These are phyloP conservation scores for Acanthamoeba lenticulata DNA, from an alignment of 208 protist genomes.

Conservation along the genomic window DNA sequence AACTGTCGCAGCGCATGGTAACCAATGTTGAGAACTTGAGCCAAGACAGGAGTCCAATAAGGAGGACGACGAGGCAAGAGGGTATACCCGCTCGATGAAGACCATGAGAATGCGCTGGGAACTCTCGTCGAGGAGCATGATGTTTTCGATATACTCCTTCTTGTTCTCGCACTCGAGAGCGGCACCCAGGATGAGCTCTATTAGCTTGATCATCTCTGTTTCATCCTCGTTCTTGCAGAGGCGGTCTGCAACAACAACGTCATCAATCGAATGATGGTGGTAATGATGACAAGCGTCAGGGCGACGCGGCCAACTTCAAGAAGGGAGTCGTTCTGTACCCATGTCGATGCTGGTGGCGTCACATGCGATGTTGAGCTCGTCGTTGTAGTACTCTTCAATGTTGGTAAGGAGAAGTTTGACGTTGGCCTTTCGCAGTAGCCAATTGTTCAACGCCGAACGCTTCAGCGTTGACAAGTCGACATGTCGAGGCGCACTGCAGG, in stretches of 20 bases:
- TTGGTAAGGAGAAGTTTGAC: slow-evolving; percentile 65
- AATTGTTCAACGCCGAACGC: slow-evolving; percentile 43
- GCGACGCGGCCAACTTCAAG: background rate
- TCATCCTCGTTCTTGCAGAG: slow-evolving; percentile 36
- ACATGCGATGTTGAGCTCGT: slow-evolving; percentile 50
- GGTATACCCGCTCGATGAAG: slow-evolving; percentile 67
- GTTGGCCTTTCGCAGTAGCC: slow-evolving; percentile 66
- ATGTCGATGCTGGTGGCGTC: slow-evolving; percentile 1
- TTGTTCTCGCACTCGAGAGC: slow-evolving; percentile 76
- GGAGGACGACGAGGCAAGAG: background rate
- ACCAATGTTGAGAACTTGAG: background rate
- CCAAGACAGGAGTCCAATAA: no score
- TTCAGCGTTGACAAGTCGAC: slow-evolving; percentile 31
- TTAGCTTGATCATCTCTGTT: slow-evolving; percentile 67
- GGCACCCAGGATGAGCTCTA: slow-evolving; percentile 71
- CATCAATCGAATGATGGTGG: background rate
- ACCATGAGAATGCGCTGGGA: slow-evolving; percentile 72
- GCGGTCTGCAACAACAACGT: background rate
- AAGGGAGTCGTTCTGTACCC: background rate
- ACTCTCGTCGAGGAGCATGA: slow-evolving; percentile 71
- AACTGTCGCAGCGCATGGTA: background rate
- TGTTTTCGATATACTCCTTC: slow-evolving; percentile 72
- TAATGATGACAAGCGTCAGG: background rate
- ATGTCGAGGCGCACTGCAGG: slow-evolving; percentile 3
- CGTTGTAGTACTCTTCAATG: slow-evolving; percentile 64